Conservation (phyloP, 805 yeast species). For the Kodamaea kaohsiungensis region DNA sequence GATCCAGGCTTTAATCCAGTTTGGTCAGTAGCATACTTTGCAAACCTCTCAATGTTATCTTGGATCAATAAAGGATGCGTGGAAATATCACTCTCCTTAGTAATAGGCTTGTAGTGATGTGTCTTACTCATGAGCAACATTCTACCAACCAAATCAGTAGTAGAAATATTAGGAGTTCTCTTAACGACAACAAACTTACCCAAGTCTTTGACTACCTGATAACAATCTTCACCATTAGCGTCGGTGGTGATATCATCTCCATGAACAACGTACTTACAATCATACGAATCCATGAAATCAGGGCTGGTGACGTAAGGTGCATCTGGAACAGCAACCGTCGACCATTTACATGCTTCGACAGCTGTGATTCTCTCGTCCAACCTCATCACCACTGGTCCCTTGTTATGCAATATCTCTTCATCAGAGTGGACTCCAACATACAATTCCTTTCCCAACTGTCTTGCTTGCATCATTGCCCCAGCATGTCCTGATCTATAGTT, state of each 20-base stretch:
- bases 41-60: conserved; percentile 45
- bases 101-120: conserved; percentile 52
- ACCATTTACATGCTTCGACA: conserved; percentile 90
- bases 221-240: conserved; percentile 93
- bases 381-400: conserved; percentile 94
- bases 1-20: conserved; percentile 62
- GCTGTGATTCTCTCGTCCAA: conserved; percentile 79
- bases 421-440: conserved; percentile 92
- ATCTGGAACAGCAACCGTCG: conserved; percentile 61
- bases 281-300: conserved; percentile 66
- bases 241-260: conserved; percentile 98
- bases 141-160: conserved; percentile 92
- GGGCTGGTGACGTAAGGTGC: conserved; percentile 97
- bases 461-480: conserved; percentile 93
- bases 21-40: conserved; percentile 58
- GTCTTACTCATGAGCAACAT: conserved; percentile 63
- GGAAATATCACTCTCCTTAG: conserved; percentile 18
- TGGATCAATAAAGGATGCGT: conserved; percentile 28
- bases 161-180: conserved; percentile 90
- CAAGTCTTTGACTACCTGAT: conserved; percentile 74
- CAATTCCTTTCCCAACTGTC: conserved; percentile 74
- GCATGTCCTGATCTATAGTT: conserved; percentile 58
- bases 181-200: conserved; percentile 91
- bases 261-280: conserved; percentile 91
- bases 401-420: conserved; percentile 76